These are phyloP conservation scores for Diplocarpon rosae DNA, from an alignment of 2,329 filamentous ascomycete species.

Conservation along the genomic window DNA sequence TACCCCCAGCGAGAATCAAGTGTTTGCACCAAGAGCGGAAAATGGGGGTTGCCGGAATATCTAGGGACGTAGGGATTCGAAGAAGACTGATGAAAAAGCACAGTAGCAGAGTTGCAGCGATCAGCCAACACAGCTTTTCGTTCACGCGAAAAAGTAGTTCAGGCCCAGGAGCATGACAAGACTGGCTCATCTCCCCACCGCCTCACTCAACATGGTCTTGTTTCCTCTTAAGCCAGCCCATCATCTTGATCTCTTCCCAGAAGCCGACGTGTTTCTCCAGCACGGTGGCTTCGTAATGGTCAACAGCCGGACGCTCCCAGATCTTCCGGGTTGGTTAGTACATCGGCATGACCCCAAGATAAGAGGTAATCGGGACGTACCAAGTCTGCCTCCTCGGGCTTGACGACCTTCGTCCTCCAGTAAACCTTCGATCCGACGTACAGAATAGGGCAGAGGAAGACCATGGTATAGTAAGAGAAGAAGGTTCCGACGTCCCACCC, in stretches of 20 bases:
- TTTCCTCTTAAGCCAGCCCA: slow-evolving; percentile 16
- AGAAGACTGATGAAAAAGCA: too few relatives aligned
- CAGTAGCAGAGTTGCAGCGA: too few relatives aligned
- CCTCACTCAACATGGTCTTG: background rate
- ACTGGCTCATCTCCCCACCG: background rate
- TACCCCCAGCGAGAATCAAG: too few relatives aligned
- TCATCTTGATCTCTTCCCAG: slow-evolving; percentile 17
- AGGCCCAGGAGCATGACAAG: background rate
- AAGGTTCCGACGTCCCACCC: slow-evolving; percentile 58
- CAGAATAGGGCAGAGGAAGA: slow-evolving; percentile 44
- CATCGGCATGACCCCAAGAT: background rate
- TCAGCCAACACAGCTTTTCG: too few relatives aligned
- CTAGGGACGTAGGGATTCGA: too few relatives aligned
- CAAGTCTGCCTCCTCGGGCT: slow-evolving; percentile 43
- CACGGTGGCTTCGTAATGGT: slow-evolving; percentile 19
- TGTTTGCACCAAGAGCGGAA: too few relatives aligned
- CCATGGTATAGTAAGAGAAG: slow-evolving; percentile 61
- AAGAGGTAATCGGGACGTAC: background rate
- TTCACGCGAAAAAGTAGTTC: too few relatives aligned
- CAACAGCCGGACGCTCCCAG: slow-evolving; percentile 21
- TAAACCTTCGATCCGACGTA: slow-evolving; percentile 61
- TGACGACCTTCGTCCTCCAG: slow-evolving; percentile 44
- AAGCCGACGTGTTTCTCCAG: slow-evolving; percentile 14
- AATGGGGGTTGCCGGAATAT: too few relatives aligned
- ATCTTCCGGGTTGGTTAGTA: slow-evolving; percentile 1